Percentiles rank a stretch among this genome's conserved stretches.
Evolutionary conservation across 1,284 basidiomycete species (phyloP).

Genomic region (Neonothopanus nambi): DNA sequence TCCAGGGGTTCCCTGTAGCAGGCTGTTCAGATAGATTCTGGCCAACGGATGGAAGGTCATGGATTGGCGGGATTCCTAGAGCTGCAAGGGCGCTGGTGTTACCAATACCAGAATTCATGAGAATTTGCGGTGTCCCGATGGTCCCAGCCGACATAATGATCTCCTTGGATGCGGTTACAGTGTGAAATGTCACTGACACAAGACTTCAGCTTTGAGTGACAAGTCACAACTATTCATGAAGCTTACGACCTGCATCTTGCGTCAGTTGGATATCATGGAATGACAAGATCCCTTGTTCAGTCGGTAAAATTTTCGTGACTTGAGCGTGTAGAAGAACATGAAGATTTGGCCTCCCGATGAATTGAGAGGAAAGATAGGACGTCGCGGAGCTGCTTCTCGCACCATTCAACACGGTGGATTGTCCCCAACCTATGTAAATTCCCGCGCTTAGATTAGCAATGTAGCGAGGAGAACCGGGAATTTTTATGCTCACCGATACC

Average conservation of each 20-base stretch:
- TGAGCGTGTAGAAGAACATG: constrained; percentile 22
- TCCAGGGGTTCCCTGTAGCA: constrained; percentile 21
- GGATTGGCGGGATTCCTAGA: constrained; percentile 25
- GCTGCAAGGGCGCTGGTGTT: constrained; percentile 24
- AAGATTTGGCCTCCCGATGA: constrained; percentile 19
- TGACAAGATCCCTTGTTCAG: too few species aligned
- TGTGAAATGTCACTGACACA: too few species aligned
- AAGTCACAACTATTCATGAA: too few species aligned
- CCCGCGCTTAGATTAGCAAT: background rate
- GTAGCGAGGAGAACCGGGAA: background rate
- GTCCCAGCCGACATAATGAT: constrained; percentile 27
- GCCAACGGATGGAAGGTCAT: constrained; percentile 31
- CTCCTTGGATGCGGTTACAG: constrained; percentile 21
- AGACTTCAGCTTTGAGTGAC: constrained; percentile 20
- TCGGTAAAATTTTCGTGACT: too few species aligned
- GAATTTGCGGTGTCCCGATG: constrained; percentile 29
- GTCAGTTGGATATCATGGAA: constrained; percentile 28
- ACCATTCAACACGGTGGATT: constrained; percentile 20
- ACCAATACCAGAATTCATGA: constrained; percentile 35
- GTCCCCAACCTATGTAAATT: constrained; percentile 20
- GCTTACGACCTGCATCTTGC: too few species aligned
- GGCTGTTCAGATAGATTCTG: constrained; percentile 38
- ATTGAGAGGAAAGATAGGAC: constrained; percentile 19
- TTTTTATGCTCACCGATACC: constrained; percentile 13
- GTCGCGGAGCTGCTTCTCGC: constrained; percentile 22